Evolutionary conservation across 768 basidiomycete species (phyloP).

Genomic region (Serendipita vermifera): DNA sequence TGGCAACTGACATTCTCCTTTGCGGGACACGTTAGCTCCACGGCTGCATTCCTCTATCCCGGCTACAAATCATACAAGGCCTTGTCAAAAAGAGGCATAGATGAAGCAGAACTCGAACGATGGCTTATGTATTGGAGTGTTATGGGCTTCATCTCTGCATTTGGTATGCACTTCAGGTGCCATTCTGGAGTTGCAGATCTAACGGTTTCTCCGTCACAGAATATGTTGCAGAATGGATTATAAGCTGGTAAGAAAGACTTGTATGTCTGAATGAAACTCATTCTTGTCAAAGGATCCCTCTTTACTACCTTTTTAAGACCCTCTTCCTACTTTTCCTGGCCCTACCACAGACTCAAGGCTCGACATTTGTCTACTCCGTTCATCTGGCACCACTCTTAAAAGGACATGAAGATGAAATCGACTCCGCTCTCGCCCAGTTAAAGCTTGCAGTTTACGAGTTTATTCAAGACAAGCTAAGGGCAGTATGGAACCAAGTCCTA

Average conservation of each 20-base stretch:
- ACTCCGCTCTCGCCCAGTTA: constrained; percentile 56
- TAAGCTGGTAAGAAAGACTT: constrained; percentile 55
- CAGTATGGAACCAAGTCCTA: constrained; percentile 52
- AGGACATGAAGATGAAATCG: constrained; percentile 73
- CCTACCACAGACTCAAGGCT: constrained; percentile 79
- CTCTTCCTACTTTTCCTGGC: constrained; percentile 80
- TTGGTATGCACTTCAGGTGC: not conserved
- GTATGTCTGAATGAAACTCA: constrained; percentile 12
- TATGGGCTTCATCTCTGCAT: constrained; percentile 19
- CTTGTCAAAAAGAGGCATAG: constrained; percentile 72
- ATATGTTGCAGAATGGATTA: constrained; percentile 72
- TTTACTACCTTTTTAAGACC: constrained; percentile 74
- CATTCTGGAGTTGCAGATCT: constrained; percentile 39
- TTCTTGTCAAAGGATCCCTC: constrained; percentile 53
- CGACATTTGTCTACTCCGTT: constrained; percentile 67
- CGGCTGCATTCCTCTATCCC: constrained; percentile 75
- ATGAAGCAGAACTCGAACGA: constrained; percentile 72
- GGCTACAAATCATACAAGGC: constrained; percentile 96
- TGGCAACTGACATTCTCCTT: constrained; percentile 1
- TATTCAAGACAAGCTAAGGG: constrained; percentile 48
- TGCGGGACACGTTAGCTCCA: constrained; percentile 26
- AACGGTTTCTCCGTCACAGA: constrained; percentile 65
- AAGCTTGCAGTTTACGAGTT: constrained; percentile 47
- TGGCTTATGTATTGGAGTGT: constrained; percentile 92
- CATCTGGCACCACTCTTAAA: constrained; percentile 77